Base-by-base conservation (phyloP, 306 rosid genomes). In the Vicia faba region DNA sequence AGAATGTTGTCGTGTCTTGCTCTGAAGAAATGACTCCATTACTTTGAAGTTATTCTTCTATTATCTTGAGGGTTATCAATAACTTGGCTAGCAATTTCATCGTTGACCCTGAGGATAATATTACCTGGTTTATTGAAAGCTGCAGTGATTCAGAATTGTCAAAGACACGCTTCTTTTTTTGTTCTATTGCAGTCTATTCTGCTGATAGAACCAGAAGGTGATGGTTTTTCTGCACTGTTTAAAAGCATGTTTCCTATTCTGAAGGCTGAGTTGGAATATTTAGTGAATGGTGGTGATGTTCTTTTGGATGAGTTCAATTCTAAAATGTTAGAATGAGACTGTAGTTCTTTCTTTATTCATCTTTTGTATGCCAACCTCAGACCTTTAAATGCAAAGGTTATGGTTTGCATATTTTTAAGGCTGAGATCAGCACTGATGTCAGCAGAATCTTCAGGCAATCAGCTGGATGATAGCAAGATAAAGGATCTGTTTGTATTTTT, bases 381-480 rank as follows among this genome's bases (percentile, higher is more conserved):
- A 66, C 66, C 83, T 53, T 46, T 89, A 54, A 84, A 84, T 53
- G 77, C 85, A 26, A 80, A 71, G 65, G 68, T 86, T 72, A 69
- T 86, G 60, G 77, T 86, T 61, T 87, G 92, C 79, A 50, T 85
- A 62, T 84, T 92, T 80, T 89, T 96, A 96, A 87, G 84, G 80
- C 73, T 92, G 64, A 65, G 78, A 18, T 78, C 77, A 44, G 78
- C 82, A 62, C 75, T 81, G 41, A 49, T 75, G 68, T 76, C 83
- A 50, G 79, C 65, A 1, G 43, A 74, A 64, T 84, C 91, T 73
- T 68, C 86, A 7, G 88, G 79, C 54, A 39, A 72, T 72, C 68
- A 60, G 14, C 40, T 45, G 86, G 98, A 81, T 69, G 81, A 75
- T 73, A 61, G 80, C 74, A 75, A 78, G 78, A 83, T 84, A 64